Percentiles rank a stretch among this genome's conserved stretches.
Evolutionary conservation across 768 basidiomycete genomes (phyloP).

Genomic region (Hygrophorus russula): DNA sequence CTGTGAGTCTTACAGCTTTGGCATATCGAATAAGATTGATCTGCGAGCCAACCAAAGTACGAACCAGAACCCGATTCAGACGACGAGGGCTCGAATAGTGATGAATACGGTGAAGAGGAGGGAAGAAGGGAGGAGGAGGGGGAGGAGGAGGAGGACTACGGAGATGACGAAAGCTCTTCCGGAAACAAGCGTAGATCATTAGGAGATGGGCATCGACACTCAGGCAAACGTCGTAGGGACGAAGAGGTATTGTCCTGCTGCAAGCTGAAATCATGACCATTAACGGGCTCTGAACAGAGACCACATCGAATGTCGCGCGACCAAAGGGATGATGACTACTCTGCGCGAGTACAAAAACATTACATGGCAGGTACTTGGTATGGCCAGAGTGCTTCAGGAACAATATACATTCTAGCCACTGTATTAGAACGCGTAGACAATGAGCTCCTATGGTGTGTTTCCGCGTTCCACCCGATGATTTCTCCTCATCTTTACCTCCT

Average conservation of each 20-base stretch:
- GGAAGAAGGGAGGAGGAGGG: conserved; percentile 30
- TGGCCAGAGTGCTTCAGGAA: conserved; percentile 83
- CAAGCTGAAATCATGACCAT: not conserved
- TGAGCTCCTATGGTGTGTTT: conserved; percentile 76
- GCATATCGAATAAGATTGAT: conserved; percentile 1
- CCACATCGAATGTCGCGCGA: conserved; percentile 56
- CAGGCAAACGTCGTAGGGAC: conserved; percentile 49
- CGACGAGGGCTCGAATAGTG: conserved; percentile 40
- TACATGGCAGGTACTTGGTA: conserved; percentile 79
- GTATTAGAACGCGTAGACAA: conserved; percentile 89
- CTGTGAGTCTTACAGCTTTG: conserved; percentile 37
- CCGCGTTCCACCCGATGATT: not conserved
- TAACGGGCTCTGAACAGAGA: conserved; percentile 13
- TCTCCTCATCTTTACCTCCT: conserved; percentile 1
- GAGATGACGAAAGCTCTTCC: conserved; percentile 25
- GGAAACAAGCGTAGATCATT: conserved; percentile 39
- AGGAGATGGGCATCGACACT: conserved; percentile 22
- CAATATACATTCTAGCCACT: conserved; percentile 83
- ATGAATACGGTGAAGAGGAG: conserved; percentile 34
- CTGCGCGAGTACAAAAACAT: conserved; percentile 63
- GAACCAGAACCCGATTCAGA: conserved; percentile 70
- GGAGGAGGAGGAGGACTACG: conserved; percentile 28
- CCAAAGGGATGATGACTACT: conserved; percentile 50
- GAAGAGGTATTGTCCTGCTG: conserved; percentile 19
- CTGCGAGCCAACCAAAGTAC: conserved; percentile 35